These are phyloP conservation scores for Suillus decipiens DNA, from an alignment of 768 basidiomycete genomes.

Conservation along the genomic window DNA sequence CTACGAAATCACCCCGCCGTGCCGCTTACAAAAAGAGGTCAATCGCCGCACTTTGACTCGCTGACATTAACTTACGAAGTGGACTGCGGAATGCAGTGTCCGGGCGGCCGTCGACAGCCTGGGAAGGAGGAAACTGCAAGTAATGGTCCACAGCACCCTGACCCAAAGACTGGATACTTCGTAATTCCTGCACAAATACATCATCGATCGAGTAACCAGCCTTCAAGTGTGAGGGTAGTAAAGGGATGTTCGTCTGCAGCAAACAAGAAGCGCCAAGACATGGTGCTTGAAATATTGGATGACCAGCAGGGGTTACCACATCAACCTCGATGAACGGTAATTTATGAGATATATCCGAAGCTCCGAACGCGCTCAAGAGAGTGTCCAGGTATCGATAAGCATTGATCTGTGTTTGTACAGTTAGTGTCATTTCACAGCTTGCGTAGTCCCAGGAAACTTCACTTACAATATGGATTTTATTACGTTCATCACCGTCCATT, in stretches of 20 bases:
- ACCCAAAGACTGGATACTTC: constrained; percentile 37
- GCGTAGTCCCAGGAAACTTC: background rate
- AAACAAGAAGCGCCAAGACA: constrained; percentile 48
- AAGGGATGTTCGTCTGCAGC: constrained; percentile 52
- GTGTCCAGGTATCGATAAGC: constrained; percentile 48
- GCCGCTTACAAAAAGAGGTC: constrained; percentile 19
- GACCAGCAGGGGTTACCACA: background rate
- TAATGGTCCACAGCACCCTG: constrained; percentile 38
- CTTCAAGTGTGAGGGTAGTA: constrained; percentile 38
- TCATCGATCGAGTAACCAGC: constrained; percentile 33
- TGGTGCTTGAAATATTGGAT: constrained; percentile 31
- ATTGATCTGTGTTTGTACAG: constrained; percentile 34
- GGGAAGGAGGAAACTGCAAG: constrained; percentile 46
- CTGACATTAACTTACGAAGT: constrained; percentile 37
- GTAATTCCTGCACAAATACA: constrained; percentile 45
- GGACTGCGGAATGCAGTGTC: constrained; percentile 53
- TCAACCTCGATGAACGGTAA: constrained; percentile 3
- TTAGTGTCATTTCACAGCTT: constrained; percentile 4
- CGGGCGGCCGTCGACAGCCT: constrained; percentile 56
- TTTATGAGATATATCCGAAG: background rate
- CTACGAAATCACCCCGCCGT: constrained; percentile 39
- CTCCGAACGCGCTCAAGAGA: constrained; percentile 19
- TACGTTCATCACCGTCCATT: constrained; percentile 55
- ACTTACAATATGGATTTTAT: constrained; percentile 60
- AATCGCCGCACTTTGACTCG: constrained; percentile 18